Percentiles rank a stretch among this genome's conserved stretches.
Conservation (phyloP, 164 flowering plant genomes). For the Nelumbo lutea region DNA sequence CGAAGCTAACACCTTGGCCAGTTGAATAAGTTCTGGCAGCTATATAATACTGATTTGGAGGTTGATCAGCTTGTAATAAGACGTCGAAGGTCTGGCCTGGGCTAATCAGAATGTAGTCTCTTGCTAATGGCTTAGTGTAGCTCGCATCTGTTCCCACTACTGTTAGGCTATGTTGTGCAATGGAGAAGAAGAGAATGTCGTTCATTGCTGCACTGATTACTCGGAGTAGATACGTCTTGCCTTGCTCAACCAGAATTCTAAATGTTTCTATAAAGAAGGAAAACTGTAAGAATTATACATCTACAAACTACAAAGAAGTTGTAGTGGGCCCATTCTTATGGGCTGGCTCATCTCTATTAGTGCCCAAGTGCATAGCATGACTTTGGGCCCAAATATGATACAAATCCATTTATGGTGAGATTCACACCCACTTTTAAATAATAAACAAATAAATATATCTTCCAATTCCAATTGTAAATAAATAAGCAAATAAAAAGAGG, state of each 20-base stretch:
- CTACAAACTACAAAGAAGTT: no score
- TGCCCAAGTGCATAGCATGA: no score
- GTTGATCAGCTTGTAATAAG: constrained; percentile 20
- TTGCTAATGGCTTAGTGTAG: constrained; percentile 21
- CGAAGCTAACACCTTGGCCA: constrained; percentile 1
- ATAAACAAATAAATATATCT: no score
- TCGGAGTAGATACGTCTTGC: constrained; percentile 37
- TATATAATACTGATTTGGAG: constrained; percentile 22
- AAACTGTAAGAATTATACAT: background rate
- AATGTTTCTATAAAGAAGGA: constrained; percentile 26
- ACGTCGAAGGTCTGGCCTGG: constrained; percentile 34
- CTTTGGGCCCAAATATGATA: no score
- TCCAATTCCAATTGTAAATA: no score
- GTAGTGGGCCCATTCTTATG: no score
- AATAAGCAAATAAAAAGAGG: no score
- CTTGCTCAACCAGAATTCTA: constrained; percentile 24
- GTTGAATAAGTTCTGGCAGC: constrained; percentile 25
- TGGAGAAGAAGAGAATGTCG: constrained; percentile 17
- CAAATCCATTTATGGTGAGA: no score
- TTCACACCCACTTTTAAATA: no score
- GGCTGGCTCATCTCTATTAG: no score
- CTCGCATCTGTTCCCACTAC: constrained; percentile 22
- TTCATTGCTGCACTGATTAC: constrained; percentile 28
- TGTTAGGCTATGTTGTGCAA: constrained; percentile 18
- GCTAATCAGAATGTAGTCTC: constrained; percentile 9